Evolutionary conservation across 1,284 basidiomycete genomes (phyloP).

Genomic region (Exobasidium rhododendri): DNA sequence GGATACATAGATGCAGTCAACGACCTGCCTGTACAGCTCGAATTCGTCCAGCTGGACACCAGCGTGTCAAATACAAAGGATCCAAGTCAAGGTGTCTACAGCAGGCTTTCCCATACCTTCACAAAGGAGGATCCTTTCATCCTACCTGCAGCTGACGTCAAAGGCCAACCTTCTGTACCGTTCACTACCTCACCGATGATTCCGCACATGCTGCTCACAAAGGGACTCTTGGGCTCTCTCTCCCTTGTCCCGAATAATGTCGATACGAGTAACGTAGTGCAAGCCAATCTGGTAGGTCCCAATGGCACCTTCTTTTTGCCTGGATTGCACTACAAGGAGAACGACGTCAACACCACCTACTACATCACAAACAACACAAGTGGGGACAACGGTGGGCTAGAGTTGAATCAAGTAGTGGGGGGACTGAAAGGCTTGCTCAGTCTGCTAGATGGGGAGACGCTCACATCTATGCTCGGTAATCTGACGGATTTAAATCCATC

Average conservation of each 20-base stretch:
- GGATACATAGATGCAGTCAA: slow-evolving; percentile 1
- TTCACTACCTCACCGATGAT: slow-evolving; percentile 2
- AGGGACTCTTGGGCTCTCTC: background rate
- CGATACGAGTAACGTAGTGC: background rate
- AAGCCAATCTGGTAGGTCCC: background rate
- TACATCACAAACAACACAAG: background rate
- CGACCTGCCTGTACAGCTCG: background rate
- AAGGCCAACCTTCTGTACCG: background rate
- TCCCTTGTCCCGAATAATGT: background rate
- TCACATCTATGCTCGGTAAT: background rate
- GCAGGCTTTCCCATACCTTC: background rate
- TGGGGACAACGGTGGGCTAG: background rate
- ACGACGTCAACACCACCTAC: slow-evolving; percentile 3
- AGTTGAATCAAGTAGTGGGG: background rate
- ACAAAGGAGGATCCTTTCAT: background rate
- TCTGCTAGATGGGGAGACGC: background rate
- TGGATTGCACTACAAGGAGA: slow-evolving; percentile 5
- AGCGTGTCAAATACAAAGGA: background rate
- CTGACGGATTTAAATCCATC: background rate
- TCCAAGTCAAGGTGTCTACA: background rate
- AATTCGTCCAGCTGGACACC: background rate
- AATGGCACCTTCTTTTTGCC: background rate
- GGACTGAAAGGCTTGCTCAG: background rate
- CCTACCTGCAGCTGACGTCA: background rate
- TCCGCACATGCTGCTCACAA: slow-evolving; percentile 1